Evolutionary conservation across 1,139 yeast genomes (phyloP), one percentile per base, ranked within the genome.

Genomic region (Hansenula lynferdii): DNA sequence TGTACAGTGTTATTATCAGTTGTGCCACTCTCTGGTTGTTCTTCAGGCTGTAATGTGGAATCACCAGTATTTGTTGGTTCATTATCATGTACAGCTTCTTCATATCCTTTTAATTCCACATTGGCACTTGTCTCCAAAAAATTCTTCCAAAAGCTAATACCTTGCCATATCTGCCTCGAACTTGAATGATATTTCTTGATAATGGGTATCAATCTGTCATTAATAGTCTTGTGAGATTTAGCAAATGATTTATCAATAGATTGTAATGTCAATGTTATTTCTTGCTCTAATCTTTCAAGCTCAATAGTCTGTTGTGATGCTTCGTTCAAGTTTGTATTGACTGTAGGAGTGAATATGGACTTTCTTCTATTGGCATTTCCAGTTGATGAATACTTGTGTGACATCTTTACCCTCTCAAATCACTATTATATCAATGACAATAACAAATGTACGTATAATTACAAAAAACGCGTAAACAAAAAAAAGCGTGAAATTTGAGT

Each of bases 71-170:
- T n/a, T n/a, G n/a, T n/a, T 5, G 21, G 17, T 28, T 35, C 30
- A 25, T 43, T 32, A 21, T 38, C 36, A 16, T 45, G 42, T 6
- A 43, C 47, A 16, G 73, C 72, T 35, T 76, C 83, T 48, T 77
- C 83, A 49, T 73, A 76, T 28, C 80, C 77, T 18, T 72, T 64
- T 24, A 81, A 59, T 45, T 77, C 77, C 20, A 79, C 87, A 53
- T 81, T 78, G 3, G 92, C 90, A 25, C 87, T 78, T 42, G 80
- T 77, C 53, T 85, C 94, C 49, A 84, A 70, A 56, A 85, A 83
- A 35, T 71, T 72, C 56, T 84, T 85, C 87, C 94, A 83, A 54
- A 83, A 83, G 38, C 72, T 72, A 2, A 77, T 77, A 42, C 77
- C 74, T 17, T 65, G 59, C 83, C 86, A 79, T 5, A 83, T 75